Evolutionary conservation across 225 moss, liverwort and hornwort species (phyloP).

Genomic region (Anthoceros angustus): DNA sequence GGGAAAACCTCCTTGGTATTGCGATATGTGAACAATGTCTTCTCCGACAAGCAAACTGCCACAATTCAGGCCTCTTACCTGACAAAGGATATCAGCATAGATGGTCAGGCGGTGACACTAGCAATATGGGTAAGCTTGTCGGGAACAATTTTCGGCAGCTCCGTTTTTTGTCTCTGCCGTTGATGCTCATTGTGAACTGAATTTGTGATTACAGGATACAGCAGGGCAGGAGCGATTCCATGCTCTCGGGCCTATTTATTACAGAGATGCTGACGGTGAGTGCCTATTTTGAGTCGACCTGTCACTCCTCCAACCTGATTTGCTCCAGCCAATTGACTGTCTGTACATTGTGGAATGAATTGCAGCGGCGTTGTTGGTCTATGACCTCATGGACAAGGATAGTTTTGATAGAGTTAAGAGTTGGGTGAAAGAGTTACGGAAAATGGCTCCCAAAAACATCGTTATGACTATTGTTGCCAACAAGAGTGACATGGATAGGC

Average conservation of each 20-base stretch:
- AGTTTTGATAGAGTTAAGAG: constrained; percentile 84
- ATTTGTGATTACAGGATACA: constrained; percentile 40
- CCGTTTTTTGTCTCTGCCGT: neutral
- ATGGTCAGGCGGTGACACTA: constrained; percentile 51
- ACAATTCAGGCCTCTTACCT: constrained; percentile 94
- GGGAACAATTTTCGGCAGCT: neutral
- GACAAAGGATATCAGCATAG: constrained; percentile 61
- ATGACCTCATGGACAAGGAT: constrained; percentile 83
- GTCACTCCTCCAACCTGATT: neutral
- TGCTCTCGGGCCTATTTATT: constrained; percentile 91
- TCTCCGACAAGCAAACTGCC: constrained; percentile 75
- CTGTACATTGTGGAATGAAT: neutral
- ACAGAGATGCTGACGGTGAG: constrained; percentile 80
- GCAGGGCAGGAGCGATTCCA: constrained; percentile 98
- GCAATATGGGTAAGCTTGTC: constrained; percentile 52
- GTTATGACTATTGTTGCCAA: constrained; percentile 84
- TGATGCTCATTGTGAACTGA: neutral
- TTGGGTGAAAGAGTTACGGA: constrained; percentile 95
- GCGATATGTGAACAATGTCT: constrained; percentile 77
- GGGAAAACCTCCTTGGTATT: constrained; percentile 85
- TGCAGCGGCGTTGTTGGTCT: constrained; percentile 77
- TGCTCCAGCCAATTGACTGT: no score
- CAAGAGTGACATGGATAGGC: constrained; percentile 88
- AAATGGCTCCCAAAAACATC: constrained; percentile 84
- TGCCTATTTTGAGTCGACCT: neutral